These are phyloP conservation scores for Colletotrichum limetticola DNA, from an alignment of 2,329 filamentous ascomycete genomes.

Conservation along the genomic window DNA sequence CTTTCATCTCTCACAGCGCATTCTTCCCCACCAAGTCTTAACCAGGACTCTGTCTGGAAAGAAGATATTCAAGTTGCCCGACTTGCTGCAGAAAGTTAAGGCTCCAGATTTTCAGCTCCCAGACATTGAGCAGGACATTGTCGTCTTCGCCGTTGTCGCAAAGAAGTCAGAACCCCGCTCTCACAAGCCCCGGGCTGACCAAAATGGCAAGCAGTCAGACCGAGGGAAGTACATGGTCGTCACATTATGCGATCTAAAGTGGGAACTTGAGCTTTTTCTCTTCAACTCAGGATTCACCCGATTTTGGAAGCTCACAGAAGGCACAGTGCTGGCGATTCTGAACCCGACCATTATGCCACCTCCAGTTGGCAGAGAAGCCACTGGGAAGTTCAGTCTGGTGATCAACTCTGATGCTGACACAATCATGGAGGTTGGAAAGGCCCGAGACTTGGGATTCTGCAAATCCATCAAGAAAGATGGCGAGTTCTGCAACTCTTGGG, in stretches of 20 bases:
- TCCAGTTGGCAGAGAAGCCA: conserved; percentile 77
- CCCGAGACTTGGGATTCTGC: conserved; percentile 90
- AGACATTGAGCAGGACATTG: conserved; percentile 85
- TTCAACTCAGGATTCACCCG: conserved; percentile 91
- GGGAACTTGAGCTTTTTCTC: conserved; percentile 90
- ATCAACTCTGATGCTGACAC: conserved; percentile 89
- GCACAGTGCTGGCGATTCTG: conserved; percentile 91
- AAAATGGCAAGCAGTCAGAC: conserved; percentile 61
- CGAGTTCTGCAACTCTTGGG: conserved; percentile 81
- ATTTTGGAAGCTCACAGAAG: conserved; percentile 93
- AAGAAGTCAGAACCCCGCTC: conserved; percentile 84
- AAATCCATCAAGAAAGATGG: conserved; percentile 88
- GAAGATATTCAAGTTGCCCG: conserved; percentile 80
- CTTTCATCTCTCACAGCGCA: conserved; percentile 83
- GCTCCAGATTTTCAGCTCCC: conserved; percentile 85
- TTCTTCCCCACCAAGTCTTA: conserved; percentile 83
- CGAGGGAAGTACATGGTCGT: conserved; percentile 93
- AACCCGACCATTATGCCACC: conserved; percentile 94
- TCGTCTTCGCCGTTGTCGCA: conserved; percentile 88
- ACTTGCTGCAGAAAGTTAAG: conserved; percentile 84
- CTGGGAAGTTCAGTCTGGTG: conserved; percentile 85
- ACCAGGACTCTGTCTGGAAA: conserved; percentile 83
- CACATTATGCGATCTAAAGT: conserved; percentile 87
- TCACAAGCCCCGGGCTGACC: conserved; percentile 59
- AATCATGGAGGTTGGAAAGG: conserved; percentile 86